Evolutionary conservation across 257 asterid species (phyloP).

Genomic region (Petrea volubilis): DNA sequence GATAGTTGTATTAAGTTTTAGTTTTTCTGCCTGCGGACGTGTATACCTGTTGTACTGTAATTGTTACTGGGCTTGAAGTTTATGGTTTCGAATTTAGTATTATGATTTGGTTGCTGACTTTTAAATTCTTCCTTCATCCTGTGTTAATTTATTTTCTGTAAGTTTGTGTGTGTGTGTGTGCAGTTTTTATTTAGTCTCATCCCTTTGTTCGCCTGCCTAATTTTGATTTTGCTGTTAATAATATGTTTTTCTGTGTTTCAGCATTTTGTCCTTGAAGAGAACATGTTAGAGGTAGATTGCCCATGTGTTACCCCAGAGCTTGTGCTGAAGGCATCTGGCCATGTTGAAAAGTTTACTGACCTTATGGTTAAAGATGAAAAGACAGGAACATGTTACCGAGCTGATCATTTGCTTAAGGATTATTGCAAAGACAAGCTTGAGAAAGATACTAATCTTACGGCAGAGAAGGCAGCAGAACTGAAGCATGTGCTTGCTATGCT

Average conservation of each 20-base stretch:
- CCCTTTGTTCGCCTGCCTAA: not conserved
- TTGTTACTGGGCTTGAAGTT: not conserved
- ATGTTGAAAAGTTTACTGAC: slow-evolving; percentile 86
- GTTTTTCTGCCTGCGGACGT: not conserved
- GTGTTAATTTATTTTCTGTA: not conserved
- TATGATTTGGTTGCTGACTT: not conserved
- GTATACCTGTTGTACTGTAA: not conserved
- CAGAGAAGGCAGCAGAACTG: slow-evolving; percentile 52
- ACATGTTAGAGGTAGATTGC: slow-evolving; percentile 84
- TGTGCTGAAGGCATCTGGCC: slow-evolving; percentile 88
- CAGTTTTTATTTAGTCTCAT: not conserved
- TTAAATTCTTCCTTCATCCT: no score
- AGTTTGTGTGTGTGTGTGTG: not conserved
- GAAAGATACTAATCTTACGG: slow-evolving; percentile 51
- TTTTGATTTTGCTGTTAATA: not conserved
- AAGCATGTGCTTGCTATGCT: slow-evolving; percentile 68
- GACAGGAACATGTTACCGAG: slow-evolving; percentile 71
- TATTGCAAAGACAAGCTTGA: slow-evolving; percentile 76
- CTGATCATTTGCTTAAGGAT: slow-evolving; percentile 80
- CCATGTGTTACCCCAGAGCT: slow-evolving; percentile 82
- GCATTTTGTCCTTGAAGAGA: slow-evolving; percentile 83
- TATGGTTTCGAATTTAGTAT: not conserved
- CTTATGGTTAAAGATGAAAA: slow-evolving; percentile 82
- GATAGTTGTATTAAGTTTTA: not conserved
- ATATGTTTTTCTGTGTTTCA: slow-evolving; percentile 29